These are phyloP conservation scores for Coemansia sp. DNA, from an alignment of 192 early-diverging fungal genomes.

Conservation along the genomic window DNA sequence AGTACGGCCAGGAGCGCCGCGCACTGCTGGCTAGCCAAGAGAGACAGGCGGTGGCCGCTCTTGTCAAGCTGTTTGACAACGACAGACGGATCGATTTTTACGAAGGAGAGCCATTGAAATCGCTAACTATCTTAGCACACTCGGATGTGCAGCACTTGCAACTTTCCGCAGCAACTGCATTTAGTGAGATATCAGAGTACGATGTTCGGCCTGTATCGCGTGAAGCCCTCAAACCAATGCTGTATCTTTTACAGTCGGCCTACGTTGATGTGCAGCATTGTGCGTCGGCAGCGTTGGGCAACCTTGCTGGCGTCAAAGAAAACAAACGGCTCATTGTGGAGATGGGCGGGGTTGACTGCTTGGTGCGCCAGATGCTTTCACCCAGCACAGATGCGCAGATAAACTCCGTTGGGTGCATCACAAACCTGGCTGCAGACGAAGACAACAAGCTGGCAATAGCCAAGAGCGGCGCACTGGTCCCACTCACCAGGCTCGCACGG, in stretches of 20 bases:
- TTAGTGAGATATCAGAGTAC: constrained; percentile 85
- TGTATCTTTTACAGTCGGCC: constrained; percentile 73
- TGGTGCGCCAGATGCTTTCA: constrained; percentile 79
- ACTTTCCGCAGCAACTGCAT: constrained; percentile 82
- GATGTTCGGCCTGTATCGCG: constrained; percentile 70
- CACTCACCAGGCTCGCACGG: constrained; percentile 70
- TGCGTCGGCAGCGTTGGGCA: constrained; percentile 81
- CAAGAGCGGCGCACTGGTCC: constrained; percentile 72
- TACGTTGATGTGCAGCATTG: constrained; percentile 79
- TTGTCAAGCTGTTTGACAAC: constrained; percentile 48
- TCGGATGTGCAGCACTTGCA: constrained; percentile 86
- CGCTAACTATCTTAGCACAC: constrained; percentile 77
- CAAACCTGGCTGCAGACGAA: constrained; percentile 80
- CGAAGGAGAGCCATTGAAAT: constrained; percentile 72
- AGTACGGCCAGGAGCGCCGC: constrained; percentile 21
- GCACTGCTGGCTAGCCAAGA: constrained; percentile 33
- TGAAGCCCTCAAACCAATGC: constrained; percentile 70
- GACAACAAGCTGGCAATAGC: constrained; percentile 85
- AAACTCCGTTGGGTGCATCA: constrained; percentile 91
- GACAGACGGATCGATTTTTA: constrained; percentile 61
- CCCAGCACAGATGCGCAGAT: constrained; percentile 81
- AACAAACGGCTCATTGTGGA: constrained; percentile 83
- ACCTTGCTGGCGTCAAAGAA: constrained; percentile 65
- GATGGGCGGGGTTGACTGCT: constrained; percentile 71
- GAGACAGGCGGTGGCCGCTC: constrained; percentile 36